Conservation (phyloP, 129 eudicot species). For the Scalesia atractyloides region DNA sequence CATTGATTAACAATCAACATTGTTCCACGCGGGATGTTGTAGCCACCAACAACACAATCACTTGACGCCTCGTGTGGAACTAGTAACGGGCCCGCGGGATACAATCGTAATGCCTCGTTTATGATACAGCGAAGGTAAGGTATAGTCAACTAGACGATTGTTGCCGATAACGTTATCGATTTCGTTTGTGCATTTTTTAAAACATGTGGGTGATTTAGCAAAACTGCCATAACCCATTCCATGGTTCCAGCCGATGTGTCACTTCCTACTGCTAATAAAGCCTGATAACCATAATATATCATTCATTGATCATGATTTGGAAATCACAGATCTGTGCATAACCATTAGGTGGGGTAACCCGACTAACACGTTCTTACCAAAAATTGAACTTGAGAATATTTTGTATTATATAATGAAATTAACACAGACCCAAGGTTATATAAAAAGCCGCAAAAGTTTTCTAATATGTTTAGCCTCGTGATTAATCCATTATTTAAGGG, state of each 20-base stretch:
- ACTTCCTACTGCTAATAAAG: slow-evolving; percentile 35
- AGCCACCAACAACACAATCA: slow-evolving; percentile 34
- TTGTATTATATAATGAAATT: no score
- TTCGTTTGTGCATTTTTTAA: slow-evolving; percentile 39
- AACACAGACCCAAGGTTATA: no score
- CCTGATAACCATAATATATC: slow-evolving; percentile 18
- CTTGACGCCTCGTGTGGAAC: no score
- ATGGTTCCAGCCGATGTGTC: slow-evolving; percentile 41
- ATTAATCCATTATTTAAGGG: no score
- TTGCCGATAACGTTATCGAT: slow-evolving; percentile 30
- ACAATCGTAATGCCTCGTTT: slow-evolving; percentile 40
- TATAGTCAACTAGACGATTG: slow-evolving; percentile 36
- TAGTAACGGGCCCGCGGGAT: no score
- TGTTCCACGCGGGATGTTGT: slow-evolving; percentile 40
- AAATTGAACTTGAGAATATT: no score
- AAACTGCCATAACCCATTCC: slow-evolving; percentile 54
- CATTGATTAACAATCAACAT: slow-evolving; percentile 43
- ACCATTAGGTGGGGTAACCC: no score
- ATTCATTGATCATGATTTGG: no score
- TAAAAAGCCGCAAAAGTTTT: no score
- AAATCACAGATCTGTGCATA: no score
- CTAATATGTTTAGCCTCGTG: no score
- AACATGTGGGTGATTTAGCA: slow-evolving; percentile 44
- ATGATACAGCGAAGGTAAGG: slow-evolving; percentile 49
- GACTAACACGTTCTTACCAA: no score